These are phyloP conservation scores for Aspergillus clavatus DNA, from an alignment of 2,329 filamentous ascomycete species.

Conservation along the genomic window DNA sequence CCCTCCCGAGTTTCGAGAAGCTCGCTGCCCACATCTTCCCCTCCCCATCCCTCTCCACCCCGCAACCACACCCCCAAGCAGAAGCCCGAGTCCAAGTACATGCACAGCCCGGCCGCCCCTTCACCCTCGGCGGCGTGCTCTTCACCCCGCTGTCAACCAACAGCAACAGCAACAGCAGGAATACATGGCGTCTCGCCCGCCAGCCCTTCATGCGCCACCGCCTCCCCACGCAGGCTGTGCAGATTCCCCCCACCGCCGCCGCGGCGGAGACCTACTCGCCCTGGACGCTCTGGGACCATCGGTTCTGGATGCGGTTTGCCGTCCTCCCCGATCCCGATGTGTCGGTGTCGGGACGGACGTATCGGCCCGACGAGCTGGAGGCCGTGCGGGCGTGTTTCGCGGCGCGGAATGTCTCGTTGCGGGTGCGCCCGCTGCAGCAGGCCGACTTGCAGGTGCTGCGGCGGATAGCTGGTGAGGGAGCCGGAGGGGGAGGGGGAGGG, in stretches of 20 bases:
- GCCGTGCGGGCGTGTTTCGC: neutral
- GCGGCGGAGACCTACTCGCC: constrained; percentile 6
- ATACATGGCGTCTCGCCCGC: constrained; percentile 37
- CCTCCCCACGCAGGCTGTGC: constrained; percentile 17
- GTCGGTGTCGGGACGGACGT: neutral
- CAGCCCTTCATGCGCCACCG: constrained; percentile 32
- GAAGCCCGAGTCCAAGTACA: too few relatives aligned
- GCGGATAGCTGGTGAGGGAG: constrained; percentile 3
- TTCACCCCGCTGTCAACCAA: constrained; percentile 38
- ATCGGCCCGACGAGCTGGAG: neutral
- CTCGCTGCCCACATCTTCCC: constrained; percentile 43
- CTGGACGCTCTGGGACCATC: constrained; percentile 50
- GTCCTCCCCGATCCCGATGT: constrained; percentile 18
- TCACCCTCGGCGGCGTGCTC: constrained; percentile 47
- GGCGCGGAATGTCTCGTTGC: constrained; percentile 19
- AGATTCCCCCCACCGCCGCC: constrained; percentile 11
- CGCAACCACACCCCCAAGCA: too few relatives aligned
- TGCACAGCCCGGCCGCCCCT: too few relatives aligned
- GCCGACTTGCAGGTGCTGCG: constrained; percentile 26
- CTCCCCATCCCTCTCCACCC: neutral
- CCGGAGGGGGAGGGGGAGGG: constrained; percentile 1
- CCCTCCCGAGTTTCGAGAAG: constrained; percentile 40
- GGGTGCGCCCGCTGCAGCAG: constrained; percentile 38
- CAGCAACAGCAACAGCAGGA: constrained; percentile 9
- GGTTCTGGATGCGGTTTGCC: constrained; percentile 52